Conservation (phyloP, 2,329 filamentous ascomycete genomes). For the Penicillium palitans region DNA sequence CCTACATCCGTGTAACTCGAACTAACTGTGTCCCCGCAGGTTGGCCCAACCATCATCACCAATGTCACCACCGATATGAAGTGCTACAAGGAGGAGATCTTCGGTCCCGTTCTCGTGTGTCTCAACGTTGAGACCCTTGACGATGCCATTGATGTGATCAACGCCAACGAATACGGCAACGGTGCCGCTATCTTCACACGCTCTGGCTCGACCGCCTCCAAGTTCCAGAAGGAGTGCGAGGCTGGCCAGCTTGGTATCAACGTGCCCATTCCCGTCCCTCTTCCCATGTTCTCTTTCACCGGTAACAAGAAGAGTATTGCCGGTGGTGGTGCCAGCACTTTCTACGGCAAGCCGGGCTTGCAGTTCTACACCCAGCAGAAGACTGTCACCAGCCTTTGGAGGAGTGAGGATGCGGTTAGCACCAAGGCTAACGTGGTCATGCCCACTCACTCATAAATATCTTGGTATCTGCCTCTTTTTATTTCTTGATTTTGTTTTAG, state of each 20-base stretch:
- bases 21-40: slow-evolving; percentile 35
- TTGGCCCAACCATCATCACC: slow-evolving; percentile 65
- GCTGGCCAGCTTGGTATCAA: slow-evolving; percentile 68
- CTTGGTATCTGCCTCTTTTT: neutral
- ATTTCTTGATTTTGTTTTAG: slow-evolving; percentile 5
- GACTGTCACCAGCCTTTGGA: slow-evolving; percentile 94
- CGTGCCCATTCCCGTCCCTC: slow-evolving; percentile 63
- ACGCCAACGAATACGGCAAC: slow-evolving; percentile 67
- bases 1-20: neutral
- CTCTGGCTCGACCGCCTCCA: slow-evolving; percentile 59
- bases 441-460: slow-evolving; percentile 63
- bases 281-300: slow-evolving; percentile 65
- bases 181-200: slow-evolving; percentile 66
- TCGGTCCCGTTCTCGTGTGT: slow-evolving; percentile 66
- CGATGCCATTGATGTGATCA: slow-evolving; percentile 64
- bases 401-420: slow-evolving; percentile 76
- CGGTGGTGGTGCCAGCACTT: slow-evolving; percentile 87
- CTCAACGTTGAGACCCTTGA: slow-evolving; percentile 61
- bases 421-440: slow-evolving; percentile 86
- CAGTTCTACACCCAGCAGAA: slow-evolving; percentile 97
- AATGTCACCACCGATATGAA: slow-evolving; percentile 66
- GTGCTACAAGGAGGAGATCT: slow-evolving; percentile 68
- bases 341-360: slow-evolving; percentile 90
- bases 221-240: slow-evolving; percentile 66
- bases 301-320: slow-evolving; percentile 87